These are phyloP conservation scores for Pulveroboletus frians DNA, from an alignment of 768 basidiomycete species.

Conservation along the genomic window DNA sequence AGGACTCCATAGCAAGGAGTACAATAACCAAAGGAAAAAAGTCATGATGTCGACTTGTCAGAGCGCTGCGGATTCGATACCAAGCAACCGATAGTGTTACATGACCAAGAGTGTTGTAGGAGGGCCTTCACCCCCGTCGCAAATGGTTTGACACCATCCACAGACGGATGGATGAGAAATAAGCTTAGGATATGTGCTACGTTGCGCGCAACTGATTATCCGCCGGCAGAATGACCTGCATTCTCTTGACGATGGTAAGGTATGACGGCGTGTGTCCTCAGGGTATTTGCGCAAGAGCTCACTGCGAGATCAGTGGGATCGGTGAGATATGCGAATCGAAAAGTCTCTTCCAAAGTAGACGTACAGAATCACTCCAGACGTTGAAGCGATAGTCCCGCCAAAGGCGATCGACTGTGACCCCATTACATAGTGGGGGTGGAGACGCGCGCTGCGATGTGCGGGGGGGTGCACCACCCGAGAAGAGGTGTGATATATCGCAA, in stretches of 20 bases:
- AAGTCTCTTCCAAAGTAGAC: not conserved
- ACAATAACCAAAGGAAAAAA: slow-evolving; percentile 14
- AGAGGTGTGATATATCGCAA: slow-evolving; percentile 58
- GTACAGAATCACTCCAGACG: slow-evolving; percentile 52
- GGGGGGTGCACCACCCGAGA: slow-evolving; percentile 36
- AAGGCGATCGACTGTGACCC: slow-evolving; percentile 58
- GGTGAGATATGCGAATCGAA: slow-evolving; percentile 1
- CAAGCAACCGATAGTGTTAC: slow-evolving; percentile 24
- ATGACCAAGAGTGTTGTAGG: slow-evolving; percentile 23
- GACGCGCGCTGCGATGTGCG: slow-evolving; percentile 31
- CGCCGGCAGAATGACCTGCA: slow-evolving; percentile 26
- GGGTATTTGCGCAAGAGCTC: slow-evolving; percentile 24
- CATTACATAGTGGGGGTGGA: slow-evolving; percentile 38
- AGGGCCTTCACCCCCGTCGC: slow-evolving; percentile 12
- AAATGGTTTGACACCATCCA: slow-evolving; percentile 5
- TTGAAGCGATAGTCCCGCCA: slow-evolving; percentile 65
- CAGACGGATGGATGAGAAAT: slow-evolving; percentile 17
- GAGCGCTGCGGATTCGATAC: slow-evolving; percentile 9
- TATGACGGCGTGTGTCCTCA: slow-evolving; percentile 20
- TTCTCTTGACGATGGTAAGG: slow-evolving; percentile 25
- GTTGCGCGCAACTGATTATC: slow-evolving; percentile 25
- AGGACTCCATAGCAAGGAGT: slow-evolving; percentile 2
- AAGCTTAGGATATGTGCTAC: slow-evolving; percentile 31
- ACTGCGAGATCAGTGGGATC: slow-evolving; percentile 13
- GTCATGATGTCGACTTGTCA: slow-evolving; percentile 5